These are phyloP conservation scores for Chimonanthus praecox DNA, from an alignment of 164 flowering plant species.

Conservation along the genomic window DNA sequence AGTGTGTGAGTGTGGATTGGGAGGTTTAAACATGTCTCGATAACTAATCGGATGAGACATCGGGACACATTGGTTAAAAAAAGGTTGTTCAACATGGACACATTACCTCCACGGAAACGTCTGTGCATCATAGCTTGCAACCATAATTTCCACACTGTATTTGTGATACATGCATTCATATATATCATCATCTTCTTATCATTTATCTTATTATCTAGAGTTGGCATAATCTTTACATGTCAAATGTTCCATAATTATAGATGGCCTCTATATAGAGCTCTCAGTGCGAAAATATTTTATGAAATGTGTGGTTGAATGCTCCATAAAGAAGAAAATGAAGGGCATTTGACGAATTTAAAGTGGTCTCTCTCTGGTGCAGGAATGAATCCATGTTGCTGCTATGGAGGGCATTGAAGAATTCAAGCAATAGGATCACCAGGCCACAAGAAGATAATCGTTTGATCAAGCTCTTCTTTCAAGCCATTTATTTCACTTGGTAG, in stretches of 20 bases:
- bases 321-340: background rate
- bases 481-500: background rate
- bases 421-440: background rate
- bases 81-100: too few relatives aligned
- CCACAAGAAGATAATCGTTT: background rate
- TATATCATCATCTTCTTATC: too few relatives aligned
- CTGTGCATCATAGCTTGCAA: too few relatives aligned
- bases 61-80: too few relatives aligned
- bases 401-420: background rate
- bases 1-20: too few relatives aligned
- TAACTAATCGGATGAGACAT: too few relatives aligned
- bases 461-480: background rate
- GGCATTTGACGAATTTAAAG: background rate
- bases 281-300: background rate
- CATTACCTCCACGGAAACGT: too few relatives aligned
- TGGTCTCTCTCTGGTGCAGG: slow-evolving; percentile 1
- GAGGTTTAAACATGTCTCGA: too few relatives aligned
- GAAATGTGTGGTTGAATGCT: background rate
- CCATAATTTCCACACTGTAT: too few relatives aligned
- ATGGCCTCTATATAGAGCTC: background rate
- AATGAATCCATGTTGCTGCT: background rate
- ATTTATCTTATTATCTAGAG: background rate
- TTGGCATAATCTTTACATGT: background rate
- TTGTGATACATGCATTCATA: too few relatives aligned
- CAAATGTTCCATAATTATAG: background rate